Conservation (phyloP, 108 stramenopile species). For the Cylindrotheca fusiformis region DNA sequence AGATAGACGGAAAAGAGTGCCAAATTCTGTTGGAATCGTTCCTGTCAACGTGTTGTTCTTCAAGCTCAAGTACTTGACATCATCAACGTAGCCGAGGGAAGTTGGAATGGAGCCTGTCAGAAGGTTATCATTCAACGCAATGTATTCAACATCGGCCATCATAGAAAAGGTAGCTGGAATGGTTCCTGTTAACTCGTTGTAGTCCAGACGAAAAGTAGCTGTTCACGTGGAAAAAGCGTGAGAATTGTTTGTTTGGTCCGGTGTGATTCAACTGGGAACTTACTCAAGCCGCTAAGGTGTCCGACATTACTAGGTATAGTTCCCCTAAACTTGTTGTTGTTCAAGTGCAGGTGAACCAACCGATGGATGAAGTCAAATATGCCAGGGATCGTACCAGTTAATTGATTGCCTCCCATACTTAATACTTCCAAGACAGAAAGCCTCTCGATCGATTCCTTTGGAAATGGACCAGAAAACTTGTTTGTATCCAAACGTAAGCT, state of each 20-base stretch:
- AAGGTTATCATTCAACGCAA: slow-evolving; percentile 20
- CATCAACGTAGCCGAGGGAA: slow-evolving; percentile 29
- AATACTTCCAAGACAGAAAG: slow-evolving; percentile 16
- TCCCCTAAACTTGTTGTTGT: slow-evolving; percentile 37
- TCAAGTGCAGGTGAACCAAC: slow-evolving; percentile 18
- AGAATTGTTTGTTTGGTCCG: not conserved
- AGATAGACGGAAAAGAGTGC: slow-evolving; percentile 10
- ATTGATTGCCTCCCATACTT: slow-evolving; percentile 16
- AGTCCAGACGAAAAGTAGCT: slow-evolving; percentile 19
- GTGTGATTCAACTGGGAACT: not conserved
- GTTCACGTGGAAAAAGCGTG: not conserved
- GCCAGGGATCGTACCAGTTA: slow-evolving; percentile 23
- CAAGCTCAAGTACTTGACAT: slow-evolving; percentile 9
- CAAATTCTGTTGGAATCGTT: slow-evolving; percentile 29
- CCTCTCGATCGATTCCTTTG: not conserved
- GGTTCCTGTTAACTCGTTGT: slow-evolving; percentile 33
- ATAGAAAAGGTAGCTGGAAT: slow-evolving; percentile 20
- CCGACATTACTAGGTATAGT: slow-evolving; percentile 41
- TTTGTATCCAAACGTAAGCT: slow-evolving; percentile 17
- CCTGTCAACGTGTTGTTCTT: slow-evolving; percentile 26
- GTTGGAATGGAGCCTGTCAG: slow-evolving; percentile 38
- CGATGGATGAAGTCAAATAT: slow-evolving; percentile 23
- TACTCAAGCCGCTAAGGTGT: slow-evolving; percentile 24
- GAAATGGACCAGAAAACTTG: slow-evolving; percentile 5
- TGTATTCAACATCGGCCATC: slow-evolving; percentile 19